Conservation (phyloP, 495 filamentous ascomycete genomes). For the Hypoxylon intermedium region DNA sequence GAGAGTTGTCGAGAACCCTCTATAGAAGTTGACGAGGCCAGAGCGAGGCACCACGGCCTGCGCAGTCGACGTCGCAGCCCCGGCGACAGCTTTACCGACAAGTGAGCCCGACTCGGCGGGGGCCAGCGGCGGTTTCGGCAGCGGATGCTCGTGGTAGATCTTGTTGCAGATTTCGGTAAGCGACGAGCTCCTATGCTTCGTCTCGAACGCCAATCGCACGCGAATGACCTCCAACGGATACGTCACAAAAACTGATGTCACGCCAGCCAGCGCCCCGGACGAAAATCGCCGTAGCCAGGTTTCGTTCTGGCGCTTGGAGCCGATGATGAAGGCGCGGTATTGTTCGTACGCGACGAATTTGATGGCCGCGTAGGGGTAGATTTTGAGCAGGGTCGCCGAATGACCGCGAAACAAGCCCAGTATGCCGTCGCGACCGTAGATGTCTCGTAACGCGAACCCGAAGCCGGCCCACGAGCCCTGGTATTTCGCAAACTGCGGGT, state of each 20-base stretch:
- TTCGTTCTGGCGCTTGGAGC: slow-evolving; percentile 68
- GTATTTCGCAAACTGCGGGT: slow-evolving; percentile 92
- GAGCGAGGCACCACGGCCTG: slow-evolving; percentile 60
- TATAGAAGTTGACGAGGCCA: slow-evolving; percentile 89
- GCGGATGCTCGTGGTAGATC: slow-evolving; percentile 78
- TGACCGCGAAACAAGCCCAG: slow-evolving; percentile 88
- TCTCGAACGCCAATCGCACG: slow-evolving; percentile 94
- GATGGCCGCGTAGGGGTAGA: slow-evolving; percentile 96
- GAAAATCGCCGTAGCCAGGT: slow-evolving; percentile 78
- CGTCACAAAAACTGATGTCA: slow-evolving; percentile 91
- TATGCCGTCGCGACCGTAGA: slow-evolving; percentile 75
- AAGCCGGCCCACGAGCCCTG: slow-evolving; percentile 85
- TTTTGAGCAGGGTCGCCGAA: slow-evolving; percentile 89
- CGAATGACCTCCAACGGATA: slow-evolving; percentile 93
- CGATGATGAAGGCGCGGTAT: slow-evolving; percentile 78
- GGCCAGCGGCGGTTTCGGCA: slow-evolving; percentile 29
- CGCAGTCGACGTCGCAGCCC: slow-evolving; percentile 40
- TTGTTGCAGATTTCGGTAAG: slow-evolving; percentile 74
- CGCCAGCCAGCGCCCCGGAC: slow-evolving; percentile 81
- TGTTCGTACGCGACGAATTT: slow-evolving; percentile 99
- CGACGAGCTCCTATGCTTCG: slow-evolving; percentile 69
- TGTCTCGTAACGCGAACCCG: slow-evolving; percentile 77
- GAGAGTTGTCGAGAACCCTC: slow-evolving; percentile 88
- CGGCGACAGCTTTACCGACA: slow-evolving; percentile 24
- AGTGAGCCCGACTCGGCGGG: slow-evolving; percentile 20